Base-by-base conservation (phyloP, 495 filamentous ascomycete species). In the Aspergillus ostianus region DNA sequence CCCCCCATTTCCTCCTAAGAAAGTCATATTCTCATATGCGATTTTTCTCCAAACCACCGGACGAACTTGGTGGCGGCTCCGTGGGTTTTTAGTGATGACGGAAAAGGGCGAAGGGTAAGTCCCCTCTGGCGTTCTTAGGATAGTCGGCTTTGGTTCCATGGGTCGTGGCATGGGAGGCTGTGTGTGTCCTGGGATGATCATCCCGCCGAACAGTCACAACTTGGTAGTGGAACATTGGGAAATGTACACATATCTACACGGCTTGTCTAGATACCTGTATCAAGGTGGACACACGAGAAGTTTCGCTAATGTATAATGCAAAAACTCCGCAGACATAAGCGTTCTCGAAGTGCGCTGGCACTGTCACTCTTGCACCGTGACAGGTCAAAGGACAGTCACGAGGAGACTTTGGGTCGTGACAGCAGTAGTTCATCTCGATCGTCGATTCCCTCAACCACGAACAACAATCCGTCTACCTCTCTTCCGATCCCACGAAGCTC, bases 291-390 rank as follows among this genome's bases (percentile, higher is more conserved):
- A 45, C 18, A 50, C 53, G 57, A 41, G 60, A 60, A 58, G 57
- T 53, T 59, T 59, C 58, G 68, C 73, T 75, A 61, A 73, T 53
- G 36, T 52, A 45, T 29, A 36, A 71, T 70, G 62, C 51, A 61
- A 26, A 45, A 52, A 32, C 62, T 57, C 44, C 57, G 20, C 64
- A 82, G 80, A 59, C 82, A 83, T 63, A 84, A 80, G 69, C 80
- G 81, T 63, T 82, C 82, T 45, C 80, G 75, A 59, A 82, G 81
- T 63, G 70, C 75, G 29, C 61, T 83, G 61, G 80, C 82, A 54
- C 77, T 79, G 56, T 75, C 82, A 51, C 67, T 84, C 29, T 70
- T 84, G 20, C 74, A 77, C 63, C 79, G 82, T 51, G 82, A 82
- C 46, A 80, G 76, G 62, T 76, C 76, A 17, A 80, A 77, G 29